Percentiles rank a stretch among this genome's conserved stretches.
phyloP scores from a whole-genome alignment of 768 basidiomycete species.

The Podaxis sp. region DNA sequence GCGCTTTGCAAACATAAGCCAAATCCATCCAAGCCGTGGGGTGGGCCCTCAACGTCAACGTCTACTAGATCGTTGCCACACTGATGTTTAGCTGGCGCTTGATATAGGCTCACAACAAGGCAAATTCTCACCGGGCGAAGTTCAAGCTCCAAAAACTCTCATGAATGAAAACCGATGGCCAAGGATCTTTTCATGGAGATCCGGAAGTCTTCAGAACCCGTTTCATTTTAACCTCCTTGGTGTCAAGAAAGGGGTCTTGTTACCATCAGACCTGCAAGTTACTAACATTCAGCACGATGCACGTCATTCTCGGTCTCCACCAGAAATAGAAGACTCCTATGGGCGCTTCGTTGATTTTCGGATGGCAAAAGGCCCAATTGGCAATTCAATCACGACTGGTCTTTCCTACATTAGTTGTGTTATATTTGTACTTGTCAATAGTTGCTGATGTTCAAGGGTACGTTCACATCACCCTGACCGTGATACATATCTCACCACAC shows the following conservation, averaged over 20 bases:
- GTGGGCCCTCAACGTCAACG: background rate
- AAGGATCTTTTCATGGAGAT: conserved; percentile 9
- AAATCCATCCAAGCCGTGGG: background rate
- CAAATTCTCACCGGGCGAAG: background rate
- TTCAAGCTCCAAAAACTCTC: background rate
- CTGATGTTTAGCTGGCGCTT: too few species aligned
- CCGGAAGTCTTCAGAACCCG: background rate
- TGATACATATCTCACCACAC: conserved; percentile 20
- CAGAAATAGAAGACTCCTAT: background rate
- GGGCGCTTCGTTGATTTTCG: background rate
- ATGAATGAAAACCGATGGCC: conserved; percentile 5
- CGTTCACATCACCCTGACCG: conserved; percentile 14
- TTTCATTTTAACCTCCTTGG: conserved; percentile 3
- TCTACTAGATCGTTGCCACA: too few species aligned
- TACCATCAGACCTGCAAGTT: conserved; percentile 1
- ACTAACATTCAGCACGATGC: background rate
- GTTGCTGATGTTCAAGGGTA: conserved; percentile 10
- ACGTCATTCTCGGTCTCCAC: conserved; percentile 4
- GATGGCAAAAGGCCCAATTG: conserved; percentile 2
- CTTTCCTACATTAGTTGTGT: background rate
- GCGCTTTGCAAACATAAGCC: too few species aligned
- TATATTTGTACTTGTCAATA: conserved; percentile 11
- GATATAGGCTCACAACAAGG: background rate
- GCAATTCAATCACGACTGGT: background rate
- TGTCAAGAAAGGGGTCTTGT: background rate